Conservation (phyloP, 31 red algal genomes). For the Porphyra umbilicalis region DNA sequence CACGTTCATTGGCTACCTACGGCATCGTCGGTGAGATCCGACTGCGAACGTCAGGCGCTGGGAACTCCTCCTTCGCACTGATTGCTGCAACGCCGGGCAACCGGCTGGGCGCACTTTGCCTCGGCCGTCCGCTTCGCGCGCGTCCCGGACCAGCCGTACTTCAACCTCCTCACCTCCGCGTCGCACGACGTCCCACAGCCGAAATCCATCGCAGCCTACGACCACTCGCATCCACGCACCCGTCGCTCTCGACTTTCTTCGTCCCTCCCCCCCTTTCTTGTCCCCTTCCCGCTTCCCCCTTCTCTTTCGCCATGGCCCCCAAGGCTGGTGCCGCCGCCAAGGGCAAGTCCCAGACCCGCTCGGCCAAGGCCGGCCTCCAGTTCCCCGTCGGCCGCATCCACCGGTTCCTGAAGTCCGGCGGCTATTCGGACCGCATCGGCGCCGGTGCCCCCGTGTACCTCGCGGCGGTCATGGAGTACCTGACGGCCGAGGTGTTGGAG, state of each 20-base stretch:
- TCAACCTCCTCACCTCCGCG: too few relatives aligned
- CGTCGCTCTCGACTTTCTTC: neutral
- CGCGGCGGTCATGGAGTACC: slow-evolving; percentile 52
- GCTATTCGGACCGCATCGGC: slow-evolving; percentile 48
- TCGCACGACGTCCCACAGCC: too few relatives aligned
- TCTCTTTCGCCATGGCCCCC: slow-evolving; percentile 22
- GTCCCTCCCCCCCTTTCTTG: neutral
- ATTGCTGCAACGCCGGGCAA: too few relatives aligned
- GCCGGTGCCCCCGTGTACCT: slow-evolving; percentile 55
- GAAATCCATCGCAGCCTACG: too few relatives aligned
- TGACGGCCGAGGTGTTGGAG: slow-evolving; percentile 56
- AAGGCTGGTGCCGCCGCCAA: slow-evolving; percentile 28
- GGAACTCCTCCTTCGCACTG: too few relatives aligned
- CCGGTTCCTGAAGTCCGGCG: slow-evolving; percentile 34
- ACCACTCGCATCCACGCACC: too few relatives aligned
- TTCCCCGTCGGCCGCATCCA: slow-evolving; percentile 52
- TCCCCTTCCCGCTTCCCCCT: neutral
- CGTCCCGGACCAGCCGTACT: too few relatives aligned
- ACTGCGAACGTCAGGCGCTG: too few relatives aligned
- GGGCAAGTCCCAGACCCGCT: slow-evolving; percentile 6
- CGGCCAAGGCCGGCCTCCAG: slow-evolving; percentile 46
- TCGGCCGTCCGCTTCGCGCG: too few relatives aligned
- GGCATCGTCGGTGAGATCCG: too few relatives aligned
- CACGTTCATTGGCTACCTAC: too few relatives aligned
- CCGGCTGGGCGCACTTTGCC: too few relatives aligned